Evolutionary conservation across 345 rosid species (phyloP), one percentile per base, ranked within the genome.

Genomic region (Pseudoturritis turrita): DNA sequence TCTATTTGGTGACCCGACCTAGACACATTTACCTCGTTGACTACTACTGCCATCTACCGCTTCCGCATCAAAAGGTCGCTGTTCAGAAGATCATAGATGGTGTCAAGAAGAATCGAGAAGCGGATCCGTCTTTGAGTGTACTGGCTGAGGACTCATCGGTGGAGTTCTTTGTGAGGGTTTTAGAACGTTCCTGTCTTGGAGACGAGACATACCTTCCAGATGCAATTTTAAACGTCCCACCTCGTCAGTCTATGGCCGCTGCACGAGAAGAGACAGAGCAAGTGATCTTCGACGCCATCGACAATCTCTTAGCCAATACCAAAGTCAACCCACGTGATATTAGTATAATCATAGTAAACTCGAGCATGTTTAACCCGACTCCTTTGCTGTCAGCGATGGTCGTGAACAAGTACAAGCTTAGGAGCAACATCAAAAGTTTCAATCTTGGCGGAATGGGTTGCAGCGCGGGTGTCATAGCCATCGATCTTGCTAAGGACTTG

Each of bases 201-300:
- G 25, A 23, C 25, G 25, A 23, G 25, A 23, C 25, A 3, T 23
- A 23, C 25, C 25, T 75, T 7, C 93, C 98, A 4, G 82, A 88
- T 52, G 83, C 90, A 9, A 64, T 93, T 86, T 87, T 77, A 66
- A 64, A 25, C 10, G 49, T 88, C 9, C 98, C 98, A 5, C 91
- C 88, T 6, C 62, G 77, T 19, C 89, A 89, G 2, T 83, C 87
- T 14, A 90, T 88, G 89, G 87, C 80, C 0, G 90, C 86, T 13
- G 97, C 97, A 3, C 83, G 96, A 18, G 82, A 82, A 41, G 98
- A 92, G 76, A 83, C 98, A 31, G 87, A 92, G 74, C 88, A 88
- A 84, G 98, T 88, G 73, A 88, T 92, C 86, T 88, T 82, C 65
- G 93, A 94, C 49, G 88, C 93, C 33, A 73, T 92, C 57, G 93